Conservation (phyloP, 169 alveolate species). For the Amoebophrya sp. region DNA sequence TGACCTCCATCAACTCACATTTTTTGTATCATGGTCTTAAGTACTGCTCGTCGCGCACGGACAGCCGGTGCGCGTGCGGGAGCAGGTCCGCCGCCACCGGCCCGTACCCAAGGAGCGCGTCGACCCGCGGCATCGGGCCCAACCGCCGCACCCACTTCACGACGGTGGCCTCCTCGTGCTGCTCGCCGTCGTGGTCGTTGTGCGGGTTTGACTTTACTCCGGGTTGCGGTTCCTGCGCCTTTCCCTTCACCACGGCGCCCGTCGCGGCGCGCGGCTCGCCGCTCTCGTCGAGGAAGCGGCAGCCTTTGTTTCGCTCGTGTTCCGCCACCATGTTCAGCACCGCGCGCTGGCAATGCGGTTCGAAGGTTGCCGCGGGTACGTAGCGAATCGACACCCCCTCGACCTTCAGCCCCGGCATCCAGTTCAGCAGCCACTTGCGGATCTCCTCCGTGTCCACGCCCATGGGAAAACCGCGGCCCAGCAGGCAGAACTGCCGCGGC, state of each 20-base stretch:
- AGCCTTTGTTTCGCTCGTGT: not conserved
- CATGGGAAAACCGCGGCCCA: not conserved
- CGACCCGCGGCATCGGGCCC: too few species aligned
- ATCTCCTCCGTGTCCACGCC: not conserved
- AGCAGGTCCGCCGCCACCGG: too few species aligned
- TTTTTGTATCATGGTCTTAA: too few species aligned
- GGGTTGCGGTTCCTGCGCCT: too few species aligned
- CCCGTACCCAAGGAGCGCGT: too few species aligned
- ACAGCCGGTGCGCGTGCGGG: not conserved
- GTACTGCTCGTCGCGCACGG: not conserved
- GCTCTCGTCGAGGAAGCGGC: not conserved
- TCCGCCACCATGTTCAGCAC: not conserved
- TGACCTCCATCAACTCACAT: too few species aligned
- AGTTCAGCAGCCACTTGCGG: not conserved
- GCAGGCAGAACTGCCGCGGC: not conserved
- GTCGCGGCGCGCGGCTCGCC: too few species aligned
- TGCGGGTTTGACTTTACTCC: too few species aligned
- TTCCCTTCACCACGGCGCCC: too few species aligned
- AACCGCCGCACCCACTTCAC: too few species aligned
- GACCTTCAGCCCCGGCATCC: not conserved
- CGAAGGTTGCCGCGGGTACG: not conserved
- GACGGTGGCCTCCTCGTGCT: too few species aligned
- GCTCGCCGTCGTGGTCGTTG: too few species aligned
- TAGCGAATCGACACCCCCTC: not conserved
- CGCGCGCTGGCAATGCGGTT: not conserved